These are phyloP conservation scores for Fagus crenata DNA, from an alignment of 306 rosid species.

Conservation along the genomic window DNA sequence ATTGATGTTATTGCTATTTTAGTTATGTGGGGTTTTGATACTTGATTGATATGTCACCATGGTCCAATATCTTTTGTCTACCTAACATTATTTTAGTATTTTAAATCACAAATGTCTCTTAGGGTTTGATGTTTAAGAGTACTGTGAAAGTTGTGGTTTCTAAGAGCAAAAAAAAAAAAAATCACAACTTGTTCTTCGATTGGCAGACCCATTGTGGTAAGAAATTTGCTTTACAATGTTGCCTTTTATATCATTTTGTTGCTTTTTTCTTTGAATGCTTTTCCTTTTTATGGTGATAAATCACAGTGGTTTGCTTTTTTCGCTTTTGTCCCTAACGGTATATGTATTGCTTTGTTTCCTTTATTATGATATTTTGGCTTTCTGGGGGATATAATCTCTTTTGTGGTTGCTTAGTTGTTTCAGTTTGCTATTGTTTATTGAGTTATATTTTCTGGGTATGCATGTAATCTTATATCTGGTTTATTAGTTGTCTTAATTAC, in stretches of 20 bases:
- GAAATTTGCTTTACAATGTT: constrained; percentile 8
- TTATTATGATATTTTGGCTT: constrained; percentile 16
- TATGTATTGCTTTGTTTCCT: constrained; percentile 9
- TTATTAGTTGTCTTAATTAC: constrained; percentile 2
- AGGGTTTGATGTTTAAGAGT: constrained; percentile 34
- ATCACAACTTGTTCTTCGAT: not conserved
- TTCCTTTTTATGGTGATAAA: not conserved
- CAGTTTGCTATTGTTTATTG: not conserved
- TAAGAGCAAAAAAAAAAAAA: not conserved
- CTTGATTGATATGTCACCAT: constrained; percentile 41
- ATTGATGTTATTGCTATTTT: constrained; percentile 32
- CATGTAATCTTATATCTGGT: constrained; percentile 17
- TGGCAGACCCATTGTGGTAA: constrained; percentile 4
- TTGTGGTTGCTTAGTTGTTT: constrained; percentile 6
- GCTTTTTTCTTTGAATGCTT: not conserved
- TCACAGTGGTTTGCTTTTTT: not conserved
- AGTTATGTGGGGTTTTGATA: constrained; percentile 31
- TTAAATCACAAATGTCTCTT: constrained; percentile 27
- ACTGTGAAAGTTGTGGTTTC: constrained; percentile 21
- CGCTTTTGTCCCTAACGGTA: not conserved
- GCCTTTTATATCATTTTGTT: not conserved
- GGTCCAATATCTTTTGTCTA: constrained; percentile 28
- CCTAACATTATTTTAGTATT: constrained; percentile 9
- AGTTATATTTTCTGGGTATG: constrained; percentile 12
- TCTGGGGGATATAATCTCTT: constrained; percentile 5